These are phyloP conservation scores for Aspergillus egyptiacus DNA, from an alignment of 495 filamentous ascomycete species.

Conservation along the genomic window DNA sequence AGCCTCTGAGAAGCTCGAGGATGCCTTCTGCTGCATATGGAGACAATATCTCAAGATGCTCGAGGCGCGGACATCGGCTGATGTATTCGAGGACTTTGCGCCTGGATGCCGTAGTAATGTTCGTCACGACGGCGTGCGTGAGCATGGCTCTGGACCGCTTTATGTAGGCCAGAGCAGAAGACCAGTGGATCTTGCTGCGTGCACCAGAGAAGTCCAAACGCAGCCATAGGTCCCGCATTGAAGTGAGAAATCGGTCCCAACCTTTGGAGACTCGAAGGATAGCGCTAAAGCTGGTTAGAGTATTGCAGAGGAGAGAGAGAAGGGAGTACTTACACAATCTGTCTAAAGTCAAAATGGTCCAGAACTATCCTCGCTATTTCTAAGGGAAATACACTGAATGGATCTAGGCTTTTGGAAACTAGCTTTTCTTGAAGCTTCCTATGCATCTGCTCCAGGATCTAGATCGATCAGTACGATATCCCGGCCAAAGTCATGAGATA, in stretches of 20 bases:
- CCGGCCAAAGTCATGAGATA: constrained; percentile 1
- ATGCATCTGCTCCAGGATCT: constrained; percentile 41
- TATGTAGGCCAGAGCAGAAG: constrained; percentile 41
- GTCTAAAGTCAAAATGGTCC: constrained; percentile 38
- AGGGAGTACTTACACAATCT: constrained; percentile 40
- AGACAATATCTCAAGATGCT: constrained; percentile 30
- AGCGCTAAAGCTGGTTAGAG: constrained; percentile 23
- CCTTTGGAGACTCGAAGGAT: constrained; percentile 48
- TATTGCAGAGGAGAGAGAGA: background rate
- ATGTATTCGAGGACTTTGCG: constrained; percentile 29
- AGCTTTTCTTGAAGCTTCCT: constrained; percentile 37
- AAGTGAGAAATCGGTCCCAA: constrained; percentile 45
- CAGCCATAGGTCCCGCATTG: constrained; percentile 43
- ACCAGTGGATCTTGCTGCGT: constrained; percentile 31
- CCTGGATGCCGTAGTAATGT: constrained; percentile 22
- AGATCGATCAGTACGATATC: constrained; percentile 1
- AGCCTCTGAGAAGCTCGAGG: constrained; percentile 29
- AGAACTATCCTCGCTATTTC: constrained; percentile 46
- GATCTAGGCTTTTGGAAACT: constrained; percentile 34
- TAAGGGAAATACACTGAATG: constrained; percentile 41
- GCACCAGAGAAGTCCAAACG: constrained; percentile 46
- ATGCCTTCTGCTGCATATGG: constrained; percentile 20
- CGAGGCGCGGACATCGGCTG: constrained; percentile 34
- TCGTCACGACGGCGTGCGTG: constrained; percentile 35
- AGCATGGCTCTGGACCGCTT: constrained; percentile 34